Evolutionary conservation across 2,329 filamentous ascomycete species (phyloP).

Genomic region (Calonectria montana): DNA sequence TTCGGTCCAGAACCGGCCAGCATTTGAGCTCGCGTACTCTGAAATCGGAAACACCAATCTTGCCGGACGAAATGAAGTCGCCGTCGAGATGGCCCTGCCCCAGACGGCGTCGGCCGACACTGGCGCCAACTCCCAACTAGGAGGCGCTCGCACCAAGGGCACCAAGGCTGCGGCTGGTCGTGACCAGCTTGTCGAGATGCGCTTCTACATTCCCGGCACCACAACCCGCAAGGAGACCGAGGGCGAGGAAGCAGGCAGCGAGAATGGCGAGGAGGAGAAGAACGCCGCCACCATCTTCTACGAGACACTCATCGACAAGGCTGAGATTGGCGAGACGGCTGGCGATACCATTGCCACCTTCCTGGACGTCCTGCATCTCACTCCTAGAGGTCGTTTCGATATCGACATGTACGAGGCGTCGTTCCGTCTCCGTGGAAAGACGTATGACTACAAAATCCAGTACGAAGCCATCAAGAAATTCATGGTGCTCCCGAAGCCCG

Average conservation of each 20-base stretch:
- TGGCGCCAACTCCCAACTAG: constrained; percentile 78
- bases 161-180: constrained; percentile 90
- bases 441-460: constrained; percentile 99
- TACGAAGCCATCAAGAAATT: constrained; percentile 99
- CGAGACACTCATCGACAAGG: constrained; percentile 97
- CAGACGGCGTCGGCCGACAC: constrained; percentile 77
- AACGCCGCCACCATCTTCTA: constrained; percentile 98
- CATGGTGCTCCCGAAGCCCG: constrained; percentile 98
- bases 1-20: constrained; percentile 95
- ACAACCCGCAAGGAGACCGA: constrained; percentile 78
- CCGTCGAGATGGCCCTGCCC: constrained; percentile 89
- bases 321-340: constrained; percentile 98
- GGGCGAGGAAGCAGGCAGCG: constrained; percentile 78
- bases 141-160: constrained; percentile 79
- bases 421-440: constrained; percentile 97
- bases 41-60: constrained; percentile 98
- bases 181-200: constrained; percentile 97
- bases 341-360: constrained; percentile 98
- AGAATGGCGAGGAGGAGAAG: constrained; percentile 75
- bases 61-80: constrained; percentile 96
- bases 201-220: constrained; percentile 96
- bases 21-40: constrained; percentile 96
- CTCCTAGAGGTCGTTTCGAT: constrained; percentile 97
- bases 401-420: constrained; percentile 99
- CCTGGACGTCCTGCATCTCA: constrained; percentile 95